Conservation (phyloP, 768 basidiomycete species). For the Cantharellus cinnabarinus region DNA sequence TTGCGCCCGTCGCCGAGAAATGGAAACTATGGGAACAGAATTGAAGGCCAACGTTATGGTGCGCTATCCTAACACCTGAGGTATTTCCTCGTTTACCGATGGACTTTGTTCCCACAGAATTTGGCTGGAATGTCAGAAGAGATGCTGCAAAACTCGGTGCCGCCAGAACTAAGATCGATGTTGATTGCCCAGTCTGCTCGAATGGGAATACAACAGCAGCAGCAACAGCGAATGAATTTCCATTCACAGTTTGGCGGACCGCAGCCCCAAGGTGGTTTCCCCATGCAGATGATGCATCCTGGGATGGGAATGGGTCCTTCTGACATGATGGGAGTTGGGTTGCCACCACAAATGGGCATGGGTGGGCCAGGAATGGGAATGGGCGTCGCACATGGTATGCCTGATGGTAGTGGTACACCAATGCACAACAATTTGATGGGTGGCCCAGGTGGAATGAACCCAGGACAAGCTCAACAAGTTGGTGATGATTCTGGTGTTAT, state of each 20-base stretch:
- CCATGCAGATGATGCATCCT: constrained; percentile 18
- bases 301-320: constrained; percentile 10
- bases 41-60: constrained; percentile 72
- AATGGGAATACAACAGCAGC: constrained; percentile 3
- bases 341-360: constrained; percentile 7
- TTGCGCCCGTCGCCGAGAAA: constrained; percentile 60
- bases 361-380: constrained; percentile 18
- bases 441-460: constrained; percentile 7
- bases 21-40: constrained; percentile 59
- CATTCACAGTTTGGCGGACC: constrained; percentile 3
- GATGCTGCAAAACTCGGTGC: constrained; percentile 46
- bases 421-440: constrained; percentile 3
- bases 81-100: background rate
- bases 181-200: constrained; percentile 45
- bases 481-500: background rate
- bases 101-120: constrained; percentile 25
- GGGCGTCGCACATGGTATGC: constrained; percentile 15
- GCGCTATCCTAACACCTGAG: constrained; percentile 15
- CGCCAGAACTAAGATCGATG: constrained; percentile 68
- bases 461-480: background rate
- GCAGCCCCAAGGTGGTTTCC: constrained; percentile 8
- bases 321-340: constrained; percentile 27
- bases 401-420: constrained; percentile 1
- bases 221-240: background rate
- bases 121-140: constrained; percentile 70